phyloP scores from a whole-genome alignment of 768 basidiomycete genomes.

The Coprinopsis strossmayeri region DNA sequence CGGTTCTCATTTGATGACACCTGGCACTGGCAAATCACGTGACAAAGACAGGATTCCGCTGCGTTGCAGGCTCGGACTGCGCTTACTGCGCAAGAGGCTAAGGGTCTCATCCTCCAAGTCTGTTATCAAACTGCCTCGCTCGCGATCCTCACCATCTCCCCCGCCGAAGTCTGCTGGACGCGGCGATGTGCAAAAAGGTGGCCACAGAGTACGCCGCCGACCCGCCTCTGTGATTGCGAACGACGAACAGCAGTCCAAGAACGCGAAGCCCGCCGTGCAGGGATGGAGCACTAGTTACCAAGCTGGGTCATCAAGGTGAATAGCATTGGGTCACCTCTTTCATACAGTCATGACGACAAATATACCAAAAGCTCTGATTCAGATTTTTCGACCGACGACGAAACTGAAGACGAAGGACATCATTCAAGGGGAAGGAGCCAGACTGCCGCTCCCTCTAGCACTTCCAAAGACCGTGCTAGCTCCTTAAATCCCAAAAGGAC shows the following conservation, averaged over 20 bases:
- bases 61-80: too few species aligned
- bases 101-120: not conserved
- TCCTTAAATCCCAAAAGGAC: too few species aligned
- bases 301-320: conserved; percentile 75
- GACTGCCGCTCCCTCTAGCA: not conserved
- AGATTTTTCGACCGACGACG: conserved; percentile 45
- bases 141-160: conserved; percentile 72
- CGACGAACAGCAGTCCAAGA: conserved; percentile 3
- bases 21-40: too few species aligned
- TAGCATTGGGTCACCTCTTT: not conserved
- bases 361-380: conserved; percentile 40
- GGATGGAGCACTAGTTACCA: conserved; percentile 88
- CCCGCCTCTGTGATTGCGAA: conserved; percentile 21
- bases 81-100: too few species aligned
- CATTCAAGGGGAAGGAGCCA: not conserved
- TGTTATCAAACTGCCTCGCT: conserved; percentile 63
- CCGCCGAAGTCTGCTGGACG: conserved; percentile 51
- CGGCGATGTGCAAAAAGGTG: conserved; percentile 35
- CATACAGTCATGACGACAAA: not conserved
- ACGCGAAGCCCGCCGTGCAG: conserved; percentile 24
- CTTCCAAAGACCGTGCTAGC: too few species aligned
- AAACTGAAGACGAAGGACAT: conserved; percentile 46
- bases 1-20: too few species aligned
- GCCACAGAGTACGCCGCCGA: conserved; percentile 28
- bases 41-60: too few species aligned